phyloP scores from a whole-genome alignment of 306 rosid genomes.

The Cucurbita pepo region DNA sequence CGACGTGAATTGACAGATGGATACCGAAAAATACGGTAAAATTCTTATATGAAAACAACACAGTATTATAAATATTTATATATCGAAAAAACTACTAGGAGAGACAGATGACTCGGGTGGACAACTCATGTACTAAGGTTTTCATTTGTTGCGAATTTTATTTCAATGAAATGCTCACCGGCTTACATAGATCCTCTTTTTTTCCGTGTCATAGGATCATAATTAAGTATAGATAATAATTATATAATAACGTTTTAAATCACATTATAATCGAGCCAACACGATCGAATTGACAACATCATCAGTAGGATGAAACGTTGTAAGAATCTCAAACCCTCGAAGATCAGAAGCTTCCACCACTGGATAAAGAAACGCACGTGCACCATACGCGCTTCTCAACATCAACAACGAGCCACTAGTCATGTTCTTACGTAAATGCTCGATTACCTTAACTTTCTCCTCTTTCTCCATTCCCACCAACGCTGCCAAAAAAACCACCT shows the following conservation, averaged over 20 bases:
- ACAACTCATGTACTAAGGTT: background rate
- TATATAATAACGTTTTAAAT: background rate
- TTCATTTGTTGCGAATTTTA: background rate
- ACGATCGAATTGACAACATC: conserved; percentile 71
- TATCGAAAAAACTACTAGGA: too few species aligned
- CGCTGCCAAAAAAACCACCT: conserved; percentile 70
- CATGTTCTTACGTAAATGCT: conserved; percentile 51
- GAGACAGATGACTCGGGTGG: too few species aligned
- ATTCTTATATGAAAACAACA: too few species aligned
- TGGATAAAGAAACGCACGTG: conserved; percentile 73
- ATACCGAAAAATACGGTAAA: too few species aligned
- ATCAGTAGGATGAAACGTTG: conserved; percentile 66
- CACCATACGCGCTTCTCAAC: conserved; percentile 81
- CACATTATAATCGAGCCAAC: background rate
- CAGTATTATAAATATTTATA: too few species aligned
- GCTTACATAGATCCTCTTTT: background rate
- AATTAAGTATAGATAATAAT: background rate
- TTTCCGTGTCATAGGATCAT: background rate
- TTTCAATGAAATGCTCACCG: background rate
- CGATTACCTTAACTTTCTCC: conserved; percentile 33
- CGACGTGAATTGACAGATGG: too few species aligned
- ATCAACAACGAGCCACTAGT: conserved; percentile 47
- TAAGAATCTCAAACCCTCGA: conserved; percentile 54
- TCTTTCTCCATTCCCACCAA: conserved; percentile 64
- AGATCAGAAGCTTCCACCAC: conserved; percentile 54